Evolutionary conservation across 2,329 filamentous ascomycete genomes (phyloP).

Genomic region (Epicoccum sorghinum): DNA sequence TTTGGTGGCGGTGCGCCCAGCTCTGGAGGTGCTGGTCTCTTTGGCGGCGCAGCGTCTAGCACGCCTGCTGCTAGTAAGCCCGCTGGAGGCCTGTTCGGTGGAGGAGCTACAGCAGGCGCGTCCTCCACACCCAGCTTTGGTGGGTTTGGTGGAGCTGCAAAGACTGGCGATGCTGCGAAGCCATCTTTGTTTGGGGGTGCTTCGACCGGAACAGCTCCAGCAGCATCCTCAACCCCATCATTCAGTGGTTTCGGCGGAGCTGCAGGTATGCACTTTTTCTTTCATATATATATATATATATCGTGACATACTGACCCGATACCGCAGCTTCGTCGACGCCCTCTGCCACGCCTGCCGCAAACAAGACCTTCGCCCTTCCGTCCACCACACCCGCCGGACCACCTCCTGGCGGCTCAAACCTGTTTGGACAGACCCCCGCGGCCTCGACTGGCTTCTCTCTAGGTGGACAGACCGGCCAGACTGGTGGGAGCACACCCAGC

Average conservation of each 20-base stretch:
- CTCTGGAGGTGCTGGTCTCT: constrained; percentile 27
- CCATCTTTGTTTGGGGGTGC: constrained; percentile 33
- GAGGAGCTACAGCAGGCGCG: constrained; percentile 31
- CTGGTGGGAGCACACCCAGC: constrained; percentile 12
- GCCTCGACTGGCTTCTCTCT: constrained; percentile 42
- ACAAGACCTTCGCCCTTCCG: constrained; percentile 45
- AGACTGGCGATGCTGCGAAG: constrained; percentile 32
- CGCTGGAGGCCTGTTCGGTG: constrained; percentile 35
- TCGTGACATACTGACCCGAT: not conserved
- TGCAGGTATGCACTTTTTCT: constrained; percentile 16
- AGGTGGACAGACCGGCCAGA: constrained; percentile 28
- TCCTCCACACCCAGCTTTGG: constrained; percentile 24
- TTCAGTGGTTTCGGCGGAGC: constrained; percentile 27
- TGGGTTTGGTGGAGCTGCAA: constrained; percentile 24
- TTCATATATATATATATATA: not conserved
- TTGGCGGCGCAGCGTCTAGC: constrained; percentile 34
- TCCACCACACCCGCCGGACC: constrained; percentile 49
- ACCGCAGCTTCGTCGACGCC: constrained; percentile 28
- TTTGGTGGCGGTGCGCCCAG: constrained; percentile 20
- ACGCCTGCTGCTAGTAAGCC: constrained; percentile 39
- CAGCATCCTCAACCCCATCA: constrained; percentile 21
- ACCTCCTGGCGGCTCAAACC: constrained; percentile 39
- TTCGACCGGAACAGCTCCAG: constrained; percentile 15
- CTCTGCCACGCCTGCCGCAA: constrained; percentile 43
- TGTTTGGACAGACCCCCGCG: constrained; percentile 34